Evolutionary conservation across 1,139 yeast species (phyloP), one percentile per base, ranked within the genome.

Genomic region (Yamadazyma aaseri): DNA sequence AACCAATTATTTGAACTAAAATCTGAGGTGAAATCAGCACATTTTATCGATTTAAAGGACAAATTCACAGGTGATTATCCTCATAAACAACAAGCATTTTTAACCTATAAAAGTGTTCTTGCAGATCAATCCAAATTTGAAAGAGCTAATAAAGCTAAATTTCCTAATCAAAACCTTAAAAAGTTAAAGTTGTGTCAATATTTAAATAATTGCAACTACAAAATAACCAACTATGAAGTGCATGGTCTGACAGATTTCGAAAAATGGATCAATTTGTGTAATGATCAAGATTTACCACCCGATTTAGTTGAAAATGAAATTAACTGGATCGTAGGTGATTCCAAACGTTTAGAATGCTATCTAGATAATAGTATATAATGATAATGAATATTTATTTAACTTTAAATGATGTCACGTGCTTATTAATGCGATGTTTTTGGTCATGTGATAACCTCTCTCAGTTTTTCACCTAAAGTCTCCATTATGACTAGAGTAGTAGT

Each of bases 401-500:
- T 17, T 27, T 17, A 9, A 10, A 20, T 7, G 10, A 7, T 7
- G 21, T 7, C 21, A 20, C 21, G 10, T 10, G 10, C 21, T 7
- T 7, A 20, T 7, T 7, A 10, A 20, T 7, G 21, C 7, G 21
- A 20, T 7, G 9, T 7, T 20, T 7, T 10, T 20, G 21, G 21
- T 20, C 7, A 10, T 10, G 7, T 10, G n/a, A n/a, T n/a, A n/a
- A n/a, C n/a, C n/a, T n/a, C n/a, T n/a, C n/a, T n/a, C n/a, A n/a
- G n/a, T n/a, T n/a, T n/a, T n/a, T n/a, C n/a, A n/a, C 10, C 21
- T n/a, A n/a, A n/a, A n/a, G n/a, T n/a, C 17, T 22, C 20, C 15
- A 16, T 22, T 12, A 35, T 35, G 59, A 40, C 53, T 18, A 46
- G 96, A 56, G 96, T 90, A 1, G 97, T 92, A 1, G 81, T 92